Conservation (phyloP, 208 protist genomes). For the Leishmania arabica region DNA sequence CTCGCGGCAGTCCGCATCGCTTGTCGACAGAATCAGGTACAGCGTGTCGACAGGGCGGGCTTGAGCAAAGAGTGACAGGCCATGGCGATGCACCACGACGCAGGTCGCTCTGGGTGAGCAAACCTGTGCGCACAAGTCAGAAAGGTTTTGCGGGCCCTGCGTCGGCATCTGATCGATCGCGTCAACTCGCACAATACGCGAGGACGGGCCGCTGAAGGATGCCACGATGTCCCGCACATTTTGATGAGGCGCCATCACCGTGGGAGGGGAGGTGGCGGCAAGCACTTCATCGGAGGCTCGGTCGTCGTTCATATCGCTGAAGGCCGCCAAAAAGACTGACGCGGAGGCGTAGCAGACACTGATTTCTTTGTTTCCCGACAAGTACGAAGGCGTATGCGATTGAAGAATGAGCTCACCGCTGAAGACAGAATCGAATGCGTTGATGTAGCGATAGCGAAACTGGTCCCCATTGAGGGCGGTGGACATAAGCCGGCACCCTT, state of each 20-base stretch:
- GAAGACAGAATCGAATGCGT: conserved; percentile 41
- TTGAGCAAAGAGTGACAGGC: conserved; percentile 77
- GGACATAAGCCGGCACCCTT: conserved; percentile 72
- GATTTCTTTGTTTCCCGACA: conserved; percentile 47
- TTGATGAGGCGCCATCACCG: conserved; percentile 67
- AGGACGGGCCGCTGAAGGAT: conserved; percentile 50
- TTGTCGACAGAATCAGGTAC: conserved; percentile 68
- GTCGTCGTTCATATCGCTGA: conserved; percentile 37
- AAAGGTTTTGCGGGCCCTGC: conserved; percentile 36
- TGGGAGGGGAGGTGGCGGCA: conserved; percentile 58
- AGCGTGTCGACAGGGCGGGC: conserved; percentile 86
- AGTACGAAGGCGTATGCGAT: conserved; percentile 54
- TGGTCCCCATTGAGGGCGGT: conserved; percentile 78
- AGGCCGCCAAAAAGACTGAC: conserved; percentile 47
- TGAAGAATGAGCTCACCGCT: conserved; percentile 51
- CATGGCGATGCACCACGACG: conserved; percentile 78
- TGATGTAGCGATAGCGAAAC: conserved; percentile 81
- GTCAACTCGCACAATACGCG: conserved; percentile 73
- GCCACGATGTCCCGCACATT: conserved; percentile 69
- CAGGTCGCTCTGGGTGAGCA: conserved; percentile 53
- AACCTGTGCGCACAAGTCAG: conserved; percentile 79
- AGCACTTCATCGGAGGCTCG: conserved; percentile 53
- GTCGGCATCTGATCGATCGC: conserved; percentile 64
- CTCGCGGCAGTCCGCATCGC: conserved; percentile 51
- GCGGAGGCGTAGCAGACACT: conserved; percentile 73